These are phyloP conservation scores for Dalbergia cochinchinensis DNA, from an alignment of 306 rosid genomes.

Conservation along the genomic window DNA sequence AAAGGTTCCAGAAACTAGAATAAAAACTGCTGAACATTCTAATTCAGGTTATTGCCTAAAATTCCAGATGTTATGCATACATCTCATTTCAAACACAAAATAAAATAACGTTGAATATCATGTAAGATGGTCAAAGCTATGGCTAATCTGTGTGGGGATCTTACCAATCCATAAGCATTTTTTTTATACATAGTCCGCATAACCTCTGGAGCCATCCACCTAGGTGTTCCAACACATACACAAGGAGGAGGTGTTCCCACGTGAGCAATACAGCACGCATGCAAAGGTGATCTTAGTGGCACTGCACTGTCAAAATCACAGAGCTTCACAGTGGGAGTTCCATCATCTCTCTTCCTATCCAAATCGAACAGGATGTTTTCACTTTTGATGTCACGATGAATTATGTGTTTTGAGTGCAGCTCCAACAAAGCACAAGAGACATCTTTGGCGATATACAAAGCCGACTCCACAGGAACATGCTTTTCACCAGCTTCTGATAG, in stretches of 20 bases:
- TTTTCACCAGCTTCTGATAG: constrained; percentile 76
- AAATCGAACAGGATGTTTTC: constrained; percentile 85
- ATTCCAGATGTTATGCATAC: constrained; percentile 14
- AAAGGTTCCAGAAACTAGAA: neutral
- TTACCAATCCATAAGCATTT: constrained; percentile 80
- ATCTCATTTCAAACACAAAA: constrained; percentile 10
- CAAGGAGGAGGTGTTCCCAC: constrained; percentile 80
- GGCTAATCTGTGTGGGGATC: constrained; percentile 37
- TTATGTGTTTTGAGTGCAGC: constrained; percentile 88
- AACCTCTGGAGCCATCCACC: constrained; percentile 99
- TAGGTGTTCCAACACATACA: constrained; percentile 94
- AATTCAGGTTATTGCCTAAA: neutral
- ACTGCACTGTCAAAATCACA: constrained; percentile 99
- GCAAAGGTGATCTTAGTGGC: constrained; percentile 81
- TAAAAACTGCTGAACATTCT: constrained; percentile 1
- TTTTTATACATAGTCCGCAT: constrained; percentile 76
- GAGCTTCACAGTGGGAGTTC: constrained; percentile 85
- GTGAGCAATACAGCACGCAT: constrained; percentile 90
- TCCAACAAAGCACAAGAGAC: constrained; percentile 84
- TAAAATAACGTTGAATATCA: constrained; percentile 11
- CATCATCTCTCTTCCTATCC: constrained; percentile 73
- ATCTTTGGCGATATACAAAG: constrained; percentile 78
- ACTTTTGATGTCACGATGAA: constrained; percentile 96
- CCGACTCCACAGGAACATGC: constrained; percentile 71
- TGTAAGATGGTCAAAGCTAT: neutral